Evolutionary conservation across 345 rosid genomes (phyloP), one percentile per base, ranked within the genome.

Genomic region (Psidium guajava): DNA sequence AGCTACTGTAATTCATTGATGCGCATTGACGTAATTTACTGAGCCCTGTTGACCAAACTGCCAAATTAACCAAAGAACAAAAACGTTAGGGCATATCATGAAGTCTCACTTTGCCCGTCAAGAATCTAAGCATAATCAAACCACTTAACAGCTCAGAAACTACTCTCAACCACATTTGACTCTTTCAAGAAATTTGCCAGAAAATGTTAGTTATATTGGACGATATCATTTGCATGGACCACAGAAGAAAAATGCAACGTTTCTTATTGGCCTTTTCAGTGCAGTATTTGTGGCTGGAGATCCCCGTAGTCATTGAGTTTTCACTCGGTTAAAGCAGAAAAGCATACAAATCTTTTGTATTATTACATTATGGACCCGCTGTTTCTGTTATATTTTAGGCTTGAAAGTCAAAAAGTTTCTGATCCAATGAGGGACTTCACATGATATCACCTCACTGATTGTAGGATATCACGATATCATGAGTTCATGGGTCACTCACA

Each of bases 31-130:
- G 84, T 93, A 91, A 88, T 85, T 90, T 91, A 92, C 36, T 5
- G 95, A 86, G 6, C 88, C 92, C 89, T 86, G 94, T 83, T 88
- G 86, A 64, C 86, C 89, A 49, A 69, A 91, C 95, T 93, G 94
- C 51, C 50, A 52, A 51, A 85, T 85, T 56, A 25, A 74, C 51
- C 84, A 86, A 58, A 82, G 85, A 83, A 16, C 84, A 81, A 24
- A 83, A 54, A 73, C 18, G 36, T 69, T 36, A 69, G 47, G 47
- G 25, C 25, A 1, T 69, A 36, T 69, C 25, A 36, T 69, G 3
- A 69, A 69, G 80, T 69, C 36, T 18, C 24, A 69, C 80, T 69
- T 69, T 69, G 7, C 80, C 80, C 4, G 47, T 36, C 80, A 8
- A 36, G 13, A 20, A 69, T 69, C 47, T 18, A 69, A 69, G 80